Base-by-base conservation (phyloP, 1,284 basidiomycete species). In the Cryptococcus wingfieldii region DNA sequence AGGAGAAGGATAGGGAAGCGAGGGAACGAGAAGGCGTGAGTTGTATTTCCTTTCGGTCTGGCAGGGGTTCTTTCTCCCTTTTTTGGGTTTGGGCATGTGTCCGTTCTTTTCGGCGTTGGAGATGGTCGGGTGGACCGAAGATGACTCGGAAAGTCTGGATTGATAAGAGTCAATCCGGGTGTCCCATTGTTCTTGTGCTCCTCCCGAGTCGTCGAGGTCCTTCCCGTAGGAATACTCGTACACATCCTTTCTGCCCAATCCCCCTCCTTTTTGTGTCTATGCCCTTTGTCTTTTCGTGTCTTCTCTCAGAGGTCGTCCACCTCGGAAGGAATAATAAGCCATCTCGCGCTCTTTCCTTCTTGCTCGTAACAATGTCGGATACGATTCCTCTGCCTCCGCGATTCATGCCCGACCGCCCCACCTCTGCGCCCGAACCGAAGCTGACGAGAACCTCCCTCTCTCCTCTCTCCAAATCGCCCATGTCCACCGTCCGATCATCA, bases 1-100 rank as follows among this genome's bases (percentile, higher is more conserved):
- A 59, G 19, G 61, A 62, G 31, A 60, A 59, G 47, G 62, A 66
- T 19, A 53, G 59, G 14, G 64, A 66, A 47, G 56, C 58, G 28
- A 57, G 56, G 51, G 61, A 65, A n/a, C 58, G 60, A 34, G 59
- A 65, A 57, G 60, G 65, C 34, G 65, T 67, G 54, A 64, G 65
- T 67, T 18, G 38, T 31, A 9, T 47, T 52, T 56, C 46, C 39
- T 41, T 45, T 42, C 19, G 31, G 10, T n/a, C 10, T 42, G 8
- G n/a, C 4, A n/a, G 12, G 3, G 12, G 12, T 42, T 13, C 23
- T 42, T 16, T 23, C 13, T 23, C 12, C n/a, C 16, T 16, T 42
- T 46, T 47, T 37, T 54, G 23, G 2, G 41, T 43, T 38, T 54
- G 25, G 13, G 12, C 34, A 18, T 41, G 42, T 53, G 23, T 23